These are phyloP conservation scores for Geum urbanum DNA, from an alignment of 306 rosid species.

Conservation along the genomic window DNA sequence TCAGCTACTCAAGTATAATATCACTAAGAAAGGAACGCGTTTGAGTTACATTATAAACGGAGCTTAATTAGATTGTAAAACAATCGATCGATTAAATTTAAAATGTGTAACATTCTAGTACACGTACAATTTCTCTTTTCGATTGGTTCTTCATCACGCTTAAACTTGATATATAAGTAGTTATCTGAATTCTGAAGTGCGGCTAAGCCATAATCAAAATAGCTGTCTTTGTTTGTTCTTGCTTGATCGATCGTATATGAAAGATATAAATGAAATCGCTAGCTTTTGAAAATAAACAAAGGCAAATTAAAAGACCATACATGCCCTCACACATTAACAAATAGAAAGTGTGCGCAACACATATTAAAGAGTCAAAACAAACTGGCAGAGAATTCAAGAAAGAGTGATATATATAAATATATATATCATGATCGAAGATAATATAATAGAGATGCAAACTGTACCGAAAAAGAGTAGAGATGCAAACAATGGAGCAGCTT, in stretches of 20 bases:
- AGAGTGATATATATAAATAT: neutral
- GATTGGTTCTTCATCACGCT: neutral
- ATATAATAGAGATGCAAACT: too few species aligned
- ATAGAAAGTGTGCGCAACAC: neutral
- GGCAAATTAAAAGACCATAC: neutral
- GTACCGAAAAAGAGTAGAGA: neutral
- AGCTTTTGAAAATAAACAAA: neutral
- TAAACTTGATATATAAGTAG: neutral
- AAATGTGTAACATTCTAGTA: neutral
- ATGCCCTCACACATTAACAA: constrained; percentile 3
- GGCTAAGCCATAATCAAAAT: neutral
- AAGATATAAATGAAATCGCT: too few species aligned
- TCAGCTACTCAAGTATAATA: too few species aligned
- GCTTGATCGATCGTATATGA: neutral
- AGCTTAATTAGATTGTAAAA: neutral
- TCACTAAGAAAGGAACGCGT: too few species aligned
- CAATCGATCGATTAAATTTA: neutral
- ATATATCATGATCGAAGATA: too few species aligned
- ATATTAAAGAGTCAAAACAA: neutral
- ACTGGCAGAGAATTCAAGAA: constrained; percentile 5
- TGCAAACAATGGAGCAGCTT: constrained; percentile 13
- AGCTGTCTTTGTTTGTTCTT: neutral
- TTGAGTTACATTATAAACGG: too few species aligned
- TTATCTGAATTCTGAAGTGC: neutral
- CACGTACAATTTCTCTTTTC: neutral